Percentiles rank a stretch among this genome's conserved stretches.
Evolutionary conservation across 352 stramenopile species (phyloP).

Genomic region (Phytophthora multivora): DNA sequence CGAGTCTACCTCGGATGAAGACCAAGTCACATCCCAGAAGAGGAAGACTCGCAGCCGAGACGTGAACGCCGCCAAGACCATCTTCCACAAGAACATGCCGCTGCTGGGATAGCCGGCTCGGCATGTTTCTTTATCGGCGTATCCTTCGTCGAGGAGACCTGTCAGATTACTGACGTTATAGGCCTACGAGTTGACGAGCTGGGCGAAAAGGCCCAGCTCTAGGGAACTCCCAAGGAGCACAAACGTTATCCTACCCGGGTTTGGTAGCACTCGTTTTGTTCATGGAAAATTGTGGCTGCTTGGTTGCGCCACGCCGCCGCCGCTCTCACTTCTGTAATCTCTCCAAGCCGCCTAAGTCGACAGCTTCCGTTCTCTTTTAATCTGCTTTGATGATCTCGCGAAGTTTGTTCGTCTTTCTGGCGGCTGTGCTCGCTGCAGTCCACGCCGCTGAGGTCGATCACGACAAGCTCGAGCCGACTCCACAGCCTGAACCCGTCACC

Average conservation of each 20-base stretch:
- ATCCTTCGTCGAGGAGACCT: no score
- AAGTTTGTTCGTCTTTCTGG: not conserved
- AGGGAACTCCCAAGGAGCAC: no score
- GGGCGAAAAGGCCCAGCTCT: no score
- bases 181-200: no score
- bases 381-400: not conserved
- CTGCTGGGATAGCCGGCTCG: no score
- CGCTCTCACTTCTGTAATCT: not conserved
- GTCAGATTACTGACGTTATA: no score
- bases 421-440: not conserved
- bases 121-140: no score
- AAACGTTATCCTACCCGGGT: conserved; percentile 4
- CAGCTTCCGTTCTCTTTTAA: not conserved
- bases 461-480: not conserved
- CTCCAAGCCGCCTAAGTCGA: not conserved
- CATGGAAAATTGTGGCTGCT: not conserved
- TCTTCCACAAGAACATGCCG: no score
- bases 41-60: no score
- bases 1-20: no score
- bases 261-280: not conserved
- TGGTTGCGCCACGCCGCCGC: not conserved
- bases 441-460: not conserved
- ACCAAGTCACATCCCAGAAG: no score
- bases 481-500: conserved; percentile 3
- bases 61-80: no score